Evolutionary conservation across 306 rosid species (phyloP).

Genomic region (Malus fusca): DNA sequence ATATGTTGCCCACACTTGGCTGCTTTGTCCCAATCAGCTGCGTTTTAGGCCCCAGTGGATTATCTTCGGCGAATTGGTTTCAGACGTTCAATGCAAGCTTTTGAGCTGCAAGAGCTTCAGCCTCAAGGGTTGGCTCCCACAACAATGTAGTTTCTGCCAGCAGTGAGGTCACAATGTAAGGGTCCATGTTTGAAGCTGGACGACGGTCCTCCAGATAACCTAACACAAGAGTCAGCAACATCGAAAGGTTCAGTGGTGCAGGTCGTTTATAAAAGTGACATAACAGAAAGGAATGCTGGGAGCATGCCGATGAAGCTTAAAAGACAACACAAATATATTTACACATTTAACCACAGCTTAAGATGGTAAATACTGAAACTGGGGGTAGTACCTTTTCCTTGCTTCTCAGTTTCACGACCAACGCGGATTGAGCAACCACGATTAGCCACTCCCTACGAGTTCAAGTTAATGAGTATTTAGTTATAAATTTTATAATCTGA

Average conservation of each 20-base stretch:
- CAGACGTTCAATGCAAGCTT: slow-evolving; percentile 73
- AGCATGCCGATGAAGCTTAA: not conserved
- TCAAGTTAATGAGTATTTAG: slow-evolving; percentile 19
- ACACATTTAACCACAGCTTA: too few species aligned
- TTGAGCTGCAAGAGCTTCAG: slow-evolving; percentile 98
- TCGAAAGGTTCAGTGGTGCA: slow-evolving; percentile 11
- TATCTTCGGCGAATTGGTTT: slow-evolving; percentile 16
- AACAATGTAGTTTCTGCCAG: slow-evolving; percentile 75
- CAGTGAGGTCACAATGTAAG: slow-evolving; percentile 71
- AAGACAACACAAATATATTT: not conserved
- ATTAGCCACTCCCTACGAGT: slow-evolving; percentile 90
- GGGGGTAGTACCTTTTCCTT: slow-evolving; percentile 64
- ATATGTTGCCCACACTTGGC: slow-evolving; percentile 13
- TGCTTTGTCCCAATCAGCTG: slow-evolving; percentile 3
- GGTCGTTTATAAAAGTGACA: not conserved
- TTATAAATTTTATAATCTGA: not conserved
- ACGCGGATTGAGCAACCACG: slow-evolving; percentile 99
- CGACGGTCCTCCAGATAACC: slow-evolving; percentile 99
- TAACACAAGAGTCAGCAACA: slow-evolving; percentile 20
- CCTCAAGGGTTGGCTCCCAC: slow-evolving; percentile 96
- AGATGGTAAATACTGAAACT: not conserved
- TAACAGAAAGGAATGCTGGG: not conserved
- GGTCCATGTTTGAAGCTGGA: slow-evolving; percentile 99
- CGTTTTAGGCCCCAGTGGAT: slow-evolving; percentile 13
- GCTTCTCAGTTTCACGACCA: slow-evolving; percentile 85